Evolutionary conservation across 192 early-diverging fungal genomes (phyloP).

Genomic region (Coemansia sp.): DNA sequence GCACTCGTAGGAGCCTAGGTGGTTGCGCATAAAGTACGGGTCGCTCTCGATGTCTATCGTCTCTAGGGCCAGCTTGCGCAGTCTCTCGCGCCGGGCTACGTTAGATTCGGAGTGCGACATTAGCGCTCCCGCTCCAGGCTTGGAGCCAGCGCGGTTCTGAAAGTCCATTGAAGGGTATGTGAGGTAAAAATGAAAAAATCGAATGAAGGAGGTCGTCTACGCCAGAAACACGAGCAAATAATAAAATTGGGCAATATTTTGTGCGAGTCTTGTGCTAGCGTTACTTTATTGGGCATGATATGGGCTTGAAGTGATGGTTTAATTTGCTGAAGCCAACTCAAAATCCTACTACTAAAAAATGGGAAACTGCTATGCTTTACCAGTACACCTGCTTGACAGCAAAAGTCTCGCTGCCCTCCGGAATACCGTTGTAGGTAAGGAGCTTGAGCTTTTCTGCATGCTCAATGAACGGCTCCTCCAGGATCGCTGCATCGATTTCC

Average conservation of each 20-base stretch:
- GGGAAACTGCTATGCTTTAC: too few species aligned
- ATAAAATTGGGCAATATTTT: neutral
- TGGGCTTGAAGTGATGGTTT: neutral
- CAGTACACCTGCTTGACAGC: too few species aligned
- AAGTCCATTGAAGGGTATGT: constrained; percentile 57
- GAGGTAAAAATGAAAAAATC: neutral
- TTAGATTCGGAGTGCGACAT: constrained; percentile 81
- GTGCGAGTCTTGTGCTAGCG: too few species aligned
- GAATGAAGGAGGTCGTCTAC: neutral
- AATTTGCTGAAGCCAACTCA: too few species aligned
- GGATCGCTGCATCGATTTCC: neutral
- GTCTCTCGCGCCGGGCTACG: constrained; percentile 90
- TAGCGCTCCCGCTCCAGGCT: constrained; percentile 84
- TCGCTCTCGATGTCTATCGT: constrained; percentile 95
- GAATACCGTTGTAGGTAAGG: too few species aligned
- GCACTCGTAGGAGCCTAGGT: constrained; percentile 78
- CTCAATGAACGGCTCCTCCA: neutral
- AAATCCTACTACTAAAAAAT: neutral
- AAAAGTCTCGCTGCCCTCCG: too few species aligned
- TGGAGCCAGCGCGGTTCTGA: constrained; percentile 90
- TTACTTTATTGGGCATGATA: neutral
- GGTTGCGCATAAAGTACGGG: constrained; percentile 97
- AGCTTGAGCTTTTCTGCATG: neutral
- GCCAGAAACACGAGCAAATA: neutral
- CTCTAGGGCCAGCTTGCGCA: constrained; percentile 91